Evolutionary conservation across 2,329 filamentous ascomycete genomes (phyloP).

Genomic region (Domatiomyces globalis): DNA sequence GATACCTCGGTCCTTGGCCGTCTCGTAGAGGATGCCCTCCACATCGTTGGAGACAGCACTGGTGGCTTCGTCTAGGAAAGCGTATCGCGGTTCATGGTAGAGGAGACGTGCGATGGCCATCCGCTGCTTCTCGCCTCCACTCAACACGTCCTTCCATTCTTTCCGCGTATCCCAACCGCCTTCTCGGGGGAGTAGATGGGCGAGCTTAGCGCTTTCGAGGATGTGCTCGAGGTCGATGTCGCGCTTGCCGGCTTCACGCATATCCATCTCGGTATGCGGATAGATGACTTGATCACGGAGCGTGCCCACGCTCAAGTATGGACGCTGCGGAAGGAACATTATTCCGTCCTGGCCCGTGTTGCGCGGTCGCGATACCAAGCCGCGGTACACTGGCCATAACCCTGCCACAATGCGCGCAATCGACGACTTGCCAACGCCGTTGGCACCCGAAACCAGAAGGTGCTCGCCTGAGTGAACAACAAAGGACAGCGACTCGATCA

Average conservation of each 20-base stretch:
- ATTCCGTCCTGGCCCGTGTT: conserved; percentile 72
- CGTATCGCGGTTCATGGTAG: conserved; percentile 90
- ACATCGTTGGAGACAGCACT: conserved; percentile 90
- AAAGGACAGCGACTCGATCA: conserved; percentile 77
- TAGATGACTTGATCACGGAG: conserved; percentile 96
- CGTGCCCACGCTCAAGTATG: conserved; percentile 83
- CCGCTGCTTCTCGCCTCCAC: conserved; percentile 90
- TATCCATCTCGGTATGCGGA: conserved; percentile 85
- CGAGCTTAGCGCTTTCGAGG: conserved; percentile 69
- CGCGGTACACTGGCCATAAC: conserved; percentile 90
- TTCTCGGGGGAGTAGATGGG: conserved; percentile 81
- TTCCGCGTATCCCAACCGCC: conserved; percentile 94
- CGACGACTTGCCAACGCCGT: conserved; percentile 85
- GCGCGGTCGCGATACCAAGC: conserved; percentile 77
- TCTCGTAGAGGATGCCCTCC: conserved; percentile 84
- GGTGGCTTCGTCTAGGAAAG: conserved; percentile 89
- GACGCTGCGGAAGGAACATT: conserved; percentile 93
- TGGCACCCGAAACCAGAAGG: conserved; percentile 83
- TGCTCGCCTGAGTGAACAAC: conserved; percentile 85
- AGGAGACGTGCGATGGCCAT: conserved; percentile 80
- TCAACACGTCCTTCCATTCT: conserved; percentile 97
- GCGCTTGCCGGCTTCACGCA: conserved; percentile 64
- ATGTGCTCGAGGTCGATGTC: conserved; percentile 66
- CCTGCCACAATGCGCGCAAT: conserved; percentile 79
- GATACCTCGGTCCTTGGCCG: conserved; percentile 81